Evolutionary conservation across 305 asterid species (phyloP).

Genomic region (Fraxinus angustifolia): DNA sequence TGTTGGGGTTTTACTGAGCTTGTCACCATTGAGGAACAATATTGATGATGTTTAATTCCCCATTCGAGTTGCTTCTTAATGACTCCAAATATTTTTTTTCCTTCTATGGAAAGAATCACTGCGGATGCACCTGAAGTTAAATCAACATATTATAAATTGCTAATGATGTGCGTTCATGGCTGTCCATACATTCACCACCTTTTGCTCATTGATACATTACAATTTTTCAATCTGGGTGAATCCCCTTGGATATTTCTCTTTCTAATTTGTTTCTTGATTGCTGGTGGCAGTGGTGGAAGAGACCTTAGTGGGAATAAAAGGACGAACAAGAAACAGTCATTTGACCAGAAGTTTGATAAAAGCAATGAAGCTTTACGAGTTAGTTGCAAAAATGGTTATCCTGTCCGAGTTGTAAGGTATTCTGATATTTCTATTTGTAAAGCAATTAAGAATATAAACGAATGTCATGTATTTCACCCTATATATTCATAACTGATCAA

Average conservation of each 20-base stretch:
- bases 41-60: neutral
- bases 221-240: neutral
- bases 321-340: slow-evolving; percentile 69
- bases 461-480: neutral
- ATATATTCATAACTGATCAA: neutral
- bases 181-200: neutral
- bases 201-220: neutral
- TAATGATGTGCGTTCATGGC: neutral
- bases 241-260: neutral
- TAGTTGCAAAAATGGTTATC: slow-evolving; percentile 81
- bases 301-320: slow-evolving; percentile 84
- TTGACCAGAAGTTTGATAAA: slow-evolving; percentile 63
- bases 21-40: neutral
- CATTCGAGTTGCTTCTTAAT: neutral
- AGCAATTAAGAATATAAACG: slow-evolving; percentile 2
- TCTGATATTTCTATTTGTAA: slow-evolving; percentile 7
- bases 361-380: slow-evolving; percentile 69
- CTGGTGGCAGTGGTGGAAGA: slow-evolving; percentile 77
- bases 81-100: neutral
- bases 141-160: neutral
- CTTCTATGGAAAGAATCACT: neutral
- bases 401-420: slow-evolving; percentile 93
- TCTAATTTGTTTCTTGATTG: slow-evolving; percentile 23
- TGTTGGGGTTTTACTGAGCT: neutral
- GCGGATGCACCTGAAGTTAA: neutral